Conservation (phyloP, 2,329 filamentous ascomycete genomes). For the Epichloe amarillans region DNA sequence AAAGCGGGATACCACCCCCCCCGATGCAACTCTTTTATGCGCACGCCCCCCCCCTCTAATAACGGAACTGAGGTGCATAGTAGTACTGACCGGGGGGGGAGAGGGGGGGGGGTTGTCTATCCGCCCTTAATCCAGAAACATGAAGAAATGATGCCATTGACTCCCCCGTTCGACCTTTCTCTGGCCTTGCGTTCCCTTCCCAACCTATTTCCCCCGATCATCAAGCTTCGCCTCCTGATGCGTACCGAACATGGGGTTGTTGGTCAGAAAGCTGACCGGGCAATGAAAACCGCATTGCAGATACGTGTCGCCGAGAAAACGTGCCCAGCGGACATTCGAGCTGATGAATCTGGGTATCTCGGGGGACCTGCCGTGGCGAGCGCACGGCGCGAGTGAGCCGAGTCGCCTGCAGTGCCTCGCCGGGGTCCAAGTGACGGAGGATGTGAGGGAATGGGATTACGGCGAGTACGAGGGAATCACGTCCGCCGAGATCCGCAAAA, state of each 20-base stretch:
- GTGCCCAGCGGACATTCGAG: constrained; percentile 82
- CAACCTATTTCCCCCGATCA: background rate
- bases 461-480: constrained; percentile 77
- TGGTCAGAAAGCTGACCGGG: background rate
- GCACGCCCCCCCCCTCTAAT: background rate
- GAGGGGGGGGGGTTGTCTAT: too few species aligned
- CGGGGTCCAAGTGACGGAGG: constrained; percentile 52
- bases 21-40: background rate
- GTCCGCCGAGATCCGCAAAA: constrained; percentile 50
- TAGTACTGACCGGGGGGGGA: background rate
- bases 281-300: constrained; percentile 21
- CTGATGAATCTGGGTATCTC: constrained; percentile 62
- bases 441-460: constrained; percentile 78
- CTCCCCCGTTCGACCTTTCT: background rate
- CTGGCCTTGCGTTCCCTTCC: background rate
- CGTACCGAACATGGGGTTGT: background rate
- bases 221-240: background rate
- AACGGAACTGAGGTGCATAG: background rate
- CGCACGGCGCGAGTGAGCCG: constrained; percentile 25
- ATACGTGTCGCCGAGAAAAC: constrained; percentile 75
- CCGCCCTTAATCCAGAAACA: background rate
- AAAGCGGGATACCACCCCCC: background rate
- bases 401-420: constrained; percentile 39
- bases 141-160: background rate
- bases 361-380: constrained; percentile 57